Conservation (phyloP, 2,329 filamentous ascomycete species). For the Coleophoma crateriformis region DNA sequence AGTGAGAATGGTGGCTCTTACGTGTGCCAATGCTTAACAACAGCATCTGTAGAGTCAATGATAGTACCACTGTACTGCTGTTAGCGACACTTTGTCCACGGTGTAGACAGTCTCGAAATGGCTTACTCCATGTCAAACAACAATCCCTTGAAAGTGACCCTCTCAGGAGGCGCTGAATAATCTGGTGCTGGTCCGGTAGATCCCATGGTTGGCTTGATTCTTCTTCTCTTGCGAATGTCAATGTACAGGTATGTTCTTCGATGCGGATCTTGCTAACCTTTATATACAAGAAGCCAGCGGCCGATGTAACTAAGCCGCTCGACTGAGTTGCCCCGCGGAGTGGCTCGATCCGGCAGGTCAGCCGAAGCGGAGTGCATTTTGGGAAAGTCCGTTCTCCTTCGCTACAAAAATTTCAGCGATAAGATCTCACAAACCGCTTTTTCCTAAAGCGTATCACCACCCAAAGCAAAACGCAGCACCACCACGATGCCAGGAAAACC, state of each 20-base stretch:
- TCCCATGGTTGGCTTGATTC: not conserved
- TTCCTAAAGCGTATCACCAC: not conserved
- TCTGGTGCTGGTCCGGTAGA: not conserved
- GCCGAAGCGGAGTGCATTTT: not conserved
- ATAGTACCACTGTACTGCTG: conserved; percentile 52
- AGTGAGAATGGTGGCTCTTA: conserved; percentile 4
- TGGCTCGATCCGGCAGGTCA: not conserved
- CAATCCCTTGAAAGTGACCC: conserved; percentile 1
- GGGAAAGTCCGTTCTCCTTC: not conserved
- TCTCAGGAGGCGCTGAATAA: not conserved
- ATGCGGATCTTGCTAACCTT: no score
- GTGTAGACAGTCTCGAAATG: not conserved
- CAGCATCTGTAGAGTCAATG: conserved; percentile 73
- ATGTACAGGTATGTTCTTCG: no score
- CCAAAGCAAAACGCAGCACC: conserved; percentile 3
- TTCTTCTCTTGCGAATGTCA: not conserved
- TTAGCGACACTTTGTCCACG: no score
- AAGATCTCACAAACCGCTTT: not conserved
- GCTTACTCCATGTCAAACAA: conserved; percentile 59
- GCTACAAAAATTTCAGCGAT: conserved; percentile 1
- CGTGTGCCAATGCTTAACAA: conserved; percentile 71
- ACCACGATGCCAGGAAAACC: conserved; percentile 9
- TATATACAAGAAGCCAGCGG: not conserved
- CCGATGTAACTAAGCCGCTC: not conserved
- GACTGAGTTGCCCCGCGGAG: not conserved